Conservation (phyloP, 192 early-diverging fungal genomes). For the Haplosporangium gracile region DNA sequence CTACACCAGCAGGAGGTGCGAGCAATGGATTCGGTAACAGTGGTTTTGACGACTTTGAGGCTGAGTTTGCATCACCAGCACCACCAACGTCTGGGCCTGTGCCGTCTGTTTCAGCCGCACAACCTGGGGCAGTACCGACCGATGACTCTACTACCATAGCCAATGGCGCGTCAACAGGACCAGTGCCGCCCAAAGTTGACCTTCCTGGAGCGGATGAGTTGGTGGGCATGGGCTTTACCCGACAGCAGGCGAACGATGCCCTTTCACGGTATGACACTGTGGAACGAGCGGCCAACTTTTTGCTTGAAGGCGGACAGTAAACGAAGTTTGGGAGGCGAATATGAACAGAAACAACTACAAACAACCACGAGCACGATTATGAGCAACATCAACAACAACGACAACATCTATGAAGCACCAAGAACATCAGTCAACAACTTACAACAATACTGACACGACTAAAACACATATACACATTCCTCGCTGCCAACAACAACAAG, state of each 20-base stretch:
- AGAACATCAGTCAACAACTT: too few species aligned
- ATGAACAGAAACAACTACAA: not conserved
- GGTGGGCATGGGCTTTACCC: constrained; percentile 50
- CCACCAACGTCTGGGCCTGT: not conserved
- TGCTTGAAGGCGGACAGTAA: constrained; percentile 43
- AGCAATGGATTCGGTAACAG: constrained; percentile 4
- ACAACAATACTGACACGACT: not conserved
- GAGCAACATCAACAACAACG: not conserved
- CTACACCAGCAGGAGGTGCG: not conserved
- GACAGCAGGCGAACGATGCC: constrained; percentile 47
- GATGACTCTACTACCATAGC: not conserved
- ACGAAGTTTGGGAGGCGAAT: not conserved
- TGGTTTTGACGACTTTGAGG: constrained; percentile 44
- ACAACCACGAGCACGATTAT: not conserved
- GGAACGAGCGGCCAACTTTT: constrained; percentile 56
- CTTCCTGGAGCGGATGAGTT: constrained; percentile 43
- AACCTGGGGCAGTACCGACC: not conserved
- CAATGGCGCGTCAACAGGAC: not conserved
- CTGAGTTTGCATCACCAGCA: constrained; percentile 18
- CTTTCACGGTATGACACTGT: constrained; percentile 46
- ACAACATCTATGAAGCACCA: not conserved
- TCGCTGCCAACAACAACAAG: not conserved
- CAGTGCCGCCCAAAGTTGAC: constrained; percentile 33
- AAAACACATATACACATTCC: not conserved
- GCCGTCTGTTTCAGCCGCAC: not conserved